Evolutionary conservation across 257 asterid genomes (phyloP).

Genomic region (Solanum chmielewskii): DNA sequence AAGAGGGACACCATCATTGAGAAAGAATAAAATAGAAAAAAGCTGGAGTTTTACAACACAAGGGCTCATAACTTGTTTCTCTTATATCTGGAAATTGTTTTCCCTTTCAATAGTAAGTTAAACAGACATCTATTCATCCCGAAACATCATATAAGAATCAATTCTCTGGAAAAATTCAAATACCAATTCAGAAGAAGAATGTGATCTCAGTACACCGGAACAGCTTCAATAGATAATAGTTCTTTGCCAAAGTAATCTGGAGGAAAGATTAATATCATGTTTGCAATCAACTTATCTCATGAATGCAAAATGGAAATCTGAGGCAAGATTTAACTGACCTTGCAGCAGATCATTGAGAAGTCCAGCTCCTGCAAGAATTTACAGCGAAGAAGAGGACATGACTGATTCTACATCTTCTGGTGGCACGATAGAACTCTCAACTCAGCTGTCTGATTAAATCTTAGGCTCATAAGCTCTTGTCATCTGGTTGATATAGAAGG

Average conservation of each 20-base stretch:
- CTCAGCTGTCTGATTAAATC: neutral
- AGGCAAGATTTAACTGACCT: conserved; percentile 23
- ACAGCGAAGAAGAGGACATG: neutral
- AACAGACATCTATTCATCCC: neutral
- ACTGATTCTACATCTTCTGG: conserved; percentile 1
- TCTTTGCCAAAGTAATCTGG: neutral
- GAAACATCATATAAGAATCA: neutral
- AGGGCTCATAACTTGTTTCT: neutral
- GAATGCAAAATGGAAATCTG: neutral
- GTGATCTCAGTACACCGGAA: neutral
- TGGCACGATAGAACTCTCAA: neutral
- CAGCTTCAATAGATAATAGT: neutral
- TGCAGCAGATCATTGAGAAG: conserved; percentile 11
- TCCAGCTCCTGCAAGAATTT: conserved; percentile 6
- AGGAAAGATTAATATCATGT: neutral
- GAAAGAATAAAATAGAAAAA: neutral
- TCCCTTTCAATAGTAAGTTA: neutral
- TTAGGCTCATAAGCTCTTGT: conserved; percentile 3
- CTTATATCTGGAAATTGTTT: neutral
- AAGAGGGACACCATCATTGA: neutral
- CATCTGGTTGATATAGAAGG: conserved; percentile 25
- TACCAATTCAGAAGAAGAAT: neutral
- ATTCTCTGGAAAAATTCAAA: neutral
- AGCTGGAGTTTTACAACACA: neutral
- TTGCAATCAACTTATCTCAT: neutral